phyloP scores from a whole-genome alignment of 2,329 filamentous ascomycete species.

The Beauveria sp. region DNA sequence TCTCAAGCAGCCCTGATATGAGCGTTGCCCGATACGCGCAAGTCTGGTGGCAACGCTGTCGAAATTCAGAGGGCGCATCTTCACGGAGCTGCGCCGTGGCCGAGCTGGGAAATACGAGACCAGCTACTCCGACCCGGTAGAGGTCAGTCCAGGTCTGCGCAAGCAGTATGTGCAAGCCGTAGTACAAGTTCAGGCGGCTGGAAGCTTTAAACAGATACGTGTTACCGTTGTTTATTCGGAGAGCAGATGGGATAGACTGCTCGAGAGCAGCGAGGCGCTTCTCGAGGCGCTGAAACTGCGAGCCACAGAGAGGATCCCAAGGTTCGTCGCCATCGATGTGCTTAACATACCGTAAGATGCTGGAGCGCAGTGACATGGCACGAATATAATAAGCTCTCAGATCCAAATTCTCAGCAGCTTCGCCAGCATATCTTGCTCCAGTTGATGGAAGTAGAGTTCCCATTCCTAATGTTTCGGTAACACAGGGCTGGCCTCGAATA shows the following conservation, averaged over 20 bases:
- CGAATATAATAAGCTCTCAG: background rate
- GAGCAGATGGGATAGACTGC: background rate
- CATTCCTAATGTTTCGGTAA: background rate
- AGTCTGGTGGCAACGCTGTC: background rate
- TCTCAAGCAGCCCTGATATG: conserved; percentile 1
- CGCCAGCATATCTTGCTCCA: background rate
- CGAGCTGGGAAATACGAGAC: conserved; percentile 5
- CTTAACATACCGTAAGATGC: conserved; percentile 9
- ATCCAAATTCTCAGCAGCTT: background rate
- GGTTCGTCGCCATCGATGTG: conserved; percentile 8
- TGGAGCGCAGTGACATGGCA: conserved; percentile 6
- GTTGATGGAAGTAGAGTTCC: background rate
- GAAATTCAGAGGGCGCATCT: conserved; percentile 1
- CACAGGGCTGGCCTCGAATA: background rate
- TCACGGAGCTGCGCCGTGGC: conserved; percentile 5
- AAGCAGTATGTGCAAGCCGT: conserved; percentile 8
- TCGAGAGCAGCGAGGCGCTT: background rate
- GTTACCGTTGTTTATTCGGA: conserved; percentile 2
- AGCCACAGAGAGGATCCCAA: conserved; percentile 1
- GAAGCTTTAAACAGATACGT: conserved; percentile 5
- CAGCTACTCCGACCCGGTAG: conserved; percentile 6
- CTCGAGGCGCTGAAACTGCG: conserved; percentile 4
- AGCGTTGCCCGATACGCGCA: background rate
- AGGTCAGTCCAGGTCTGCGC: conserved; percentile 11
- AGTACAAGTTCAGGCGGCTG: conserved; percentile 9